Percentiles rank a stretch among this genome's conserved stretches.
phyloP scores from a whole-genome alignment of 2,329 filamentous ascomycete species.

The Penicillium sp. region DNA sequence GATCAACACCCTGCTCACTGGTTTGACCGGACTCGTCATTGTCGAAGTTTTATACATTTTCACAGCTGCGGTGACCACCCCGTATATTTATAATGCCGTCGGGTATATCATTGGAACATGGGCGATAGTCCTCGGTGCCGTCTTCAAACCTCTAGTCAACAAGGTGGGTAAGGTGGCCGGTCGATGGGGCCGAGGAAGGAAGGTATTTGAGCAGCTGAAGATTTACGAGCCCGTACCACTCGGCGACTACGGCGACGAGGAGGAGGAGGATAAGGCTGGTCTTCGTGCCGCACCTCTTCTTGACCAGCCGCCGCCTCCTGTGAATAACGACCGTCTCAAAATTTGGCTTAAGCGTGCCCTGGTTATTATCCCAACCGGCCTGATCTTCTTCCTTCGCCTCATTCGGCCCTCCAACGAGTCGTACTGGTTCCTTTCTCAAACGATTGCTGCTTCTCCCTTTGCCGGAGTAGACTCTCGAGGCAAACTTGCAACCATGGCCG shows the following conservation, averaged over 20 bases:
- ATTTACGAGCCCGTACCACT: slow-evolving; percentile 14
- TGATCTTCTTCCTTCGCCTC: slow-evolving; percentile 25
- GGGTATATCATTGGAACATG: slow-evolving; percentile 26
- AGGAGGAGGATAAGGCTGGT: slow-evolving; percentile 12
- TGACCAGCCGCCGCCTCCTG: slow-evolving; percentile 3
- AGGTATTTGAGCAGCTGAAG: slow-evolving; percentile 10
- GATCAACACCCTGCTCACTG: slow-evolving; percentile 31
- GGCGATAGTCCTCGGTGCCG: background rate
- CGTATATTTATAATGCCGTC: slow-evolving; percentile 21
- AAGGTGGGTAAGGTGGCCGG: background rate
- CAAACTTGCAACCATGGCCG: slow-evolving; percentile 10
- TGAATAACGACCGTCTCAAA: slow-evolving; percentile 1
- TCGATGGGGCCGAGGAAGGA: slow-evolving; percentile 2
- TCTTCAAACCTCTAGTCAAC: slow-evolving; percentile 5
- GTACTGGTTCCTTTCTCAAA: slow-evolving; percentile 19
- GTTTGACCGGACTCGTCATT: slow-evolving; percentile 32
- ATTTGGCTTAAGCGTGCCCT: slow-evolving; percentile 16
- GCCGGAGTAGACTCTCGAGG: slow-evolving; percentile 12
- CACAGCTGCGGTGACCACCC: slow-evolving; percentile 24
- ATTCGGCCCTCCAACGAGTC: slow-evolving; percentile 25
- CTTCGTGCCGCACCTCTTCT: slow-evolving; percentile 9
- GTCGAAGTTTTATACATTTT: slow-evolving; percentile 27
- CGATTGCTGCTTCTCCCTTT: slow-evolving; percentile 17
- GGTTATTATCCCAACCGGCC: slow-evolving; percentile 20
- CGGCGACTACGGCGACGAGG: slow-evolving; percentile 16